Evolutionary conservation across 192 early-diverging fungal species (phyloP).

Genomic region (Linnemannia elongata): DNA sequence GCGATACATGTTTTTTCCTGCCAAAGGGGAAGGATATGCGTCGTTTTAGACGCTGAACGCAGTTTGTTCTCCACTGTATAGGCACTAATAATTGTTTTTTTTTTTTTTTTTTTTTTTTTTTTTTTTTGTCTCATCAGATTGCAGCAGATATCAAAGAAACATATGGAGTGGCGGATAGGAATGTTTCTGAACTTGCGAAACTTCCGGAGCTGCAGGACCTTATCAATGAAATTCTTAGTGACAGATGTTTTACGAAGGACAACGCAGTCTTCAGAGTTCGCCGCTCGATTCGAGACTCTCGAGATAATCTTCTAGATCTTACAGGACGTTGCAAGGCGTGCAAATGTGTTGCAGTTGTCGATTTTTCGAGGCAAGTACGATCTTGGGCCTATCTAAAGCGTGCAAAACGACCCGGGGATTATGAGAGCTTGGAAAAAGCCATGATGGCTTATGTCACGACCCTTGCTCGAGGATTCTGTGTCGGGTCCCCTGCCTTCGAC

Average conservation of each 20-base stretch:
- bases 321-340: background rate
- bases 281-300: background rate
- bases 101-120: no score
- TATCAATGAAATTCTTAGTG: background rate
- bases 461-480: slow-evolving; percentile 1
- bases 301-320: background rate
- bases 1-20: background rate
- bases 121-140: background rate
- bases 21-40: background rate
- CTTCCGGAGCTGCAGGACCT: background rate
- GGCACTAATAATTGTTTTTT: no score
- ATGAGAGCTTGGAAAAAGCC: background rate
- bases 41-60: background rate
- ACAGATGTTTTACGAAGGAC: background rate
- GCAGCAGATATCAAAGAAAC: background rate
- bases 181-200: background rate
- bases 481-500: background rate
- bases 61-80: background rate
- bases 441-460: background rate
- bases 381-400: background rate
- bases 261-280: background rate
- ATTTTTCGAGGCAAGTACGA: background rate
- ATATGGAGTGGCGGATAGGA: background rate
- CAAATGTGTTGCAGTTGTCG: background rate
- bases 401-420: background rate